A percentile compares a stretch with the other conserved stretches of the same genome.
These are phyloP conservation scores for Leccinum olivaceoglutinosum DNA, from an alignment of 1,284 basidiomycete species.

Conservation along the genomic window DNA sequence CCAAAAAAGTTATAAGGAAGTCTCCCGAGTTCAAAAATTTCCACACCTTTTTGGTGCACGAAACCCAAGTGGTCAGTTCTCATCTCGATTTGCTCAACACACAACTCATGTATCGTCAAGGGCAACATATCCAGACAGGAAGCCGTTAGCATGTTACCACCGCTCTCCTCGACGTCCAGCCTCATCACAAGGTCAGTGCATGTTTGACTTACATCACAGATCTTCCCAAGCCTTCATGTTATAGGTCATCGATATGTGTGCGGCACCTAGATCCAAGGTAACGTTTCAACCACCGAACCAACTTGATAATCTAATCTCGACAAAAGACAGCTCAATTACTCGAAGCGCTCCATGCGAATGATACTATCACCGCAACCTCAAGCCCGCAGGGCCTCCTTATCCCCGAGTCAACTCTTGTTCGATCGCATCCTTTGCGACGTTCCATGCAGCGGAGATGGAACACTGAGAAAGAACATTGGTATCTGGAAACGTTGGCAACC, in stretches of 20 bases:
- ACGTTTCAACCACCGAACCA: conserved; percentile 32
- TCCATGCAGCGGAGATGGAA: conserved; percentile 97
- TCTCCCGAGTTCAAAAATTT: conserved; percentile 94
- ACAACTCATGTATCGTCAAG: conserved; percentile 33
- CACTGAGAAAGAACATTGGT: conserved; percentile 88
- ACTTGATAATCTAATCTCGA: not conserved
- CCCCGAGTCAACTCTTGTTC: conserved; percentile 59
- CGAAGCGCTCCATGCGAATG: conserved; percentile 78
- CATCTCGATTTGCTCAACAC: not conserved
- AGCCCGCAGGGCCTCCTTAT: conserved; percentile 77
- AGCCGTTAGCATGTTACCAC: conserved; percentile 98
- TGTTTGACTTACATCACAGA: not conserved
- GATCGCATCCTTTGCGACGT: conserved; percentile 97
- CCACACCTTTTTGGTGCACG: conserved; percentile 94
- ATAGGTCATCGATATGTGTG: conserved; percentile 96
- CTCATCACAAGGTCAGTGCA: conserved; percentile 70
- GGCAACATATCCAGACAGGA: conserved; percentile 97
- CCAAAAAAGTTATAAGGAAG: conserved; percentile 87
- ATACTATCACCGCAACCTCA: conserved; percentile 54
- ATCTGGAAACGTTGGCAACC: conserved; percentile 95
- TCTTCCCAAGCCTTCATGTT: conserved; percentile 1
- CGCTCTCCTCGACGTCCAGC: conserved; percentile 93
- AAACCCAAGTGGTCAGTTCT: conserved; percentile 86
- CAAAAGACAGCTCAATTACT: conserved; percentile 82
- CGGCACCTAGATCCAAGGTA: conserved; percentile 96